These are phyloP conservation scores for Plantago ovata DNA, from an alignment of 257 asterid species.

Conservation along the genomic window DNA sequence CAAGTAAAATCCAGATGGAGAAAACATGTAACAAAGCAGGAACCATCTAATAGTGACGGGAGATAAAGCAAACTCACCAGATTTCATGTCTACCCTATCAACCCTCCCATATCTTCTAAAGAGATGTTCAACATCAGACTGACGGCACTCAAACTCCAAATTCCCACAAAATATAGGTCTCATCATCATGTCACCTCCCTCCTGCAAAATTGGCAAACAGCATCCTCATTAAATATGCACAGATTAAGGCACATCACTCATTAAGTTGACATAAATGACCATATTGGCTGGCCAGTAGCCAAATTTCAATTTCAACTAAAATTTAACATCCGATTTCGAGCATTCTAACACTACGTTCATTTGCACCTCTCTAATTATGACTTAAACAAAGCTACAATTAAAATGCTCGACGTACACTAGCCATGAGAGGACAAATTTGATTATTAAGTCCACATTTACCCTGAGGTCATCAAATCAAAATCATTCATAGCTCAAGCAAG, in stretches of 20 bases:
- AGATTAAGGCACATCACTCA: background rate
- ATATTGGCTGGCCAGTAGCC: background rate
- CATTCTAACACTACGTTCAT: too few relatives aligned
- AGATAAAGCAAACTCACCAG: conserved; percentile 48
- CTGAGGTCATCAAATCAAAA: too few relatives aligned
- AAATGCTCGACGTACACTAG: background rate
- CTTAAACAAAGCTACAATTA: background rate
- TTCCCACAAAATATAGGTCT: conserved; percentile 87
- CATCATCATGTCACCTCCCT: conserved; percentile 37
- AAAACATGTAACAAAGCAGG: background rate
- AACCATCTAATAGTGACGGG: background rate
- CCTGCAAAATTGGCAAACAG: conserved; percentile 13
- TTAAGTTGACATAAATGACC: background rate
- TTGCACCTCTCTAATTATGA: too few relatives aligned
- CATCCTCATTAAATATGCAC: background rate
- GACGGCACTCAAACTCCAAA: conserved; percentile 85
- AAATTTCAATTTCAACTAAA: too few relatives aligned
- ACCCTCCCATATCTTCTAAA: conserved; percentile 86
- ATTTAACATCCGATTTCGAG: too few relatives aligned
- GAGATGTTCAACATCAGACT: conserved; percentile 79
- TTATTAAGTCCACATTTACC: too few relatives aligned
- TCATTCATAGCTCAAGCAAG: too few relatives aligned
- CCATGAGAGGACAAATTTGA: too few relatives aligned
- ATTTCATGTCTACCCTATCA: conserved; percentile 89
- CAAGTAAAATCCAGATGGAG: conserved; percentile 9